A percentile compares a stretch with the other conserved stretches of the same genome.
Conservation (phyloP, 164 flowering plant species). For the Piper longum region DNA sequence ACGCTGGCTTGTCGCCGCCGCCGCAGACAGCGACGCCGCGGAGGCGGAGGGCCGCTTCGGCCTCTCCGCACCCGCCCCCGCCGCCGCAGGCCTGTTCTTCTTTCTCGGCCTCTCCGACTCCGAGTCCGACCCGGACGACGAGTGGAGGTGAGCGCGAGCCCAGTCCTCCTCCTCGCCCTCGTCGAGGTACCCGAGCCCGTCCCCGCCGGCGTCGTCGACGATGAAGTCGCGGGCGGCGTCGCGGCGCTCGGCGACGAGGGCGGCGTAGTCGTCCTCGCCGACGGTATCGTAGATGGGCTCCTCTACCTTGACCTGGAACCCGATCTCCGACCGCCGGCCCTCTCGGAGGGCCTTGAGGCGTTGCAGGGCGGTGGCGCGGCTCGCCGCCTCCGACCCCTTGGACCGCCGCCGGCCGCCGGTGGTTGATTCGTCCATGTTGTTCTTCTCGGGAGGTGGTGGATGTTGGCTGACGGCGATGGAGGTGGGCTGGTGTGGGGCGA, state of each 20-base stretch:
- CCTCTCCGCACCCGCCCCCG: slow-evolving; percentile 17
- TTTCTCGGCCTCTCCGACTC: slow-evolving; percentile 44
- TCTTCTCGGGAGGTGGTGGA: too few species aligned
- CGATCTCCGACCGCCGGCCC: slow-evolving; percentile 38
- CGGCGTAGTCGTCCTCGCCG: slow-evolving; percentile 60
- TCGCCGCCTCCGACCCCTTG: slow-evolving; percentile 36
- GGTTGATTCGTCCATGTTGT: slow-evolving; percentile 22
- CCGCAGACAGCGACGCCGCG: slow-evolving; percentile 27
- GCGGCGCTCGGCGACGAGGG: slow-evolving; percentile 59
- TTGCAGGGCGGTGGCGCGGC: slow-evolving; percentile 39
- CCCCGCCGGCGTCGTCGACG: slow-evolving; percentile 70
- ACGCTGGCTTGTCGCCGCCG: slow-evolving; percentile 78
- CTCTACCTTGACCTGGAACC: slow-evolving; percentile 55
- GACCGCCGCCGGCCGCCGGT: slow-evolving; percentile 24
- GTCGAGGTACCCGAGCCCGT: slow-evolving; percentile 73
- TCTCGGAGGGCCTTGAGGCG: slow-evolving; percentile 55
- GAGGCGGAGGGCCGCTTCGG: slow-evolving; percentile 32
- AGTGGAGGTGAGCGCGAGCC: slow-evolving; percentile 30
- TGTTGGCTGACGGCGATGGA: too few species aligned
- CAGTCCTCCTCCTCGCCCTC: slow-evolving; percentile 93
- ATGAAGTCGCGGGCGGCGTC: slow-evolving; percentile 57
- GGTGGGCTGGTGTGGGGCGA: background rate
- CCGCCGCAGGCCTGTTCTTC: slow-evolving; percentile 13
- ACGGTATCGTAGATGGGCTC: slow-evolving; percentile 74
- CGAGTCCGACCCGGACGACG: slow-evolving; percentile 48